Conservation (phyloP, 2,329 filamentous ascomycete genomes). For the Aspergillus hiratsukae region DNA sequence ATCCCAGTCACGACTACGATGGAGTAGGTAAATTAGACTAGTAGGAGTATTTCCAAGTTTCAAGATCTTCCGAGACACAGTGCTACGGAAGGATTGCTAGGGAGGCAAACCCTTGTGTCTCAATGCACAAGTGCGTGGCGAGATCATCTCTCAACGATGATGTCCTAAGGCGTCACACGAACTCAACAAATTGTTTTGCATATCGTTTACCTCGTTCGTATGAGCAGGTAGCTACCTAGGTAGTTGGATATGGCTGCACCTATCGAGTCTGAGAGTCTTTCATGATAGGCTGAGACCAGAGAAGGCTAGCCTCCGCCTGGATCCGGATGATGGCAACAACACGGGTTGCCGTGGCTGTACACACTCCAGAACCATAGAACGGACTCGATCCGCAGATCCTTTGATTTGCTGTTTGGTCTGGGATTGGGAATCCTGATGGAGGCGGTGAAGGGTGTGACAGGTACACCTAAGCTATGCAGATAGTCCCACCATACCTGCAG, state of each 20-base stretch:
- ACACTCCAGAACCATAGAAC: background rate
- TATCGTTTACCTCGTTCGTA: too few species aligned
- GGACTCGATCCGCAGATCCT: slow-evolving; percentile 1
- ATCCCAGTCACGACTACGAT: background rate
- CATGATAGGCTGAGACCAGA: background rate
- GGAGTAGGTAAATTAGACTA: background rate
- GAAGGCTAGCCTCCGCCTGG: background rate
- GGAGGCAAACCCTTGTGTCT: background rate
- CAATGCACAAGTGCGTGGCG: background rate
- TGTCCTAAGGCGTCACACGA: background rate
- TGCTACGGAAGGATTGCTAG: background rate
- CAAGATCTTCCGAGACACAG: background rate
- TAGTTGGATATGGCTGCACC: background rate
- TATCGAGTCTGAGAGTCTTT: background rate
- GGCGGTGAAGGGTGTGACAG: slow-evolving; percentile 18
- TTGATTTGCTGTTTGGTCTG: slow-evolving; percentile 8
- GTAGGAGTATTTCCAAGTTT: background rate
- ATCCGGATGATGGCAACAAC: background rate
- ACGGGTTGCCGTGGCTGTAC: slow-evolving; percentile 7
- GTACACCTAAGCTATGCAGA: slow-evolving; percentile 1
- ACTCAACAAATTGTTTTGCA: background rate
- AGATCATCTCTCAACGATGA: background rate
- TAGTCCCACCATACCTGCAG: slow-evolving; percentile 3
- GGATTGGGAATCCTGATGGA: slow-evolving; percentile 1
- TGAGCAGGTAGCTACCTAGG: background rate